Evolutionary conservation across 306 rosid species (phyloP), one percentile per base, ranked within the genome.

Genomic region (Castanea crenata): DNA sequence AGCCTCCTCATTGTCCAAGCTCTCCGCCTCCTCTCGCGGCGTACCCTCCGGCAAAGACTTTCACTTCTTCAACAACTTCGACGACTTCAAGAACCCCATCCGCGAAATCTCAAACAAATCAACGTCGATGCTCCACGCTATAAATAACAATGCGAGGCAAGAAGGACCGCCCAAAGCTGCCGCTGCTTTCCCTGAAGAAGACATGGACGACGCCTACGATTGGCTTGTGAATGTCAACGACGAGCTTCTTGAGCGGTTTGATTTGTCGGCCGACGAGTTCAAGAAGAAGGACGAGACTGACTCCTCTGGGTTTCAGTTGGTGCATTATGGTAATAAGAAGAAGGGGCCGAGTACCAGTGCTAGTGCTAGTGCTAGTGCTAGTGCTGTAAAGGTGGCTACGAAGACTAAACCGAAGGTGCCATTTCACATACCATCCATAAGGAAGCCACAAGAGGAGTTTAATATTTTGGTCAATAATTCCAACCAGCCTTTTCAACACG

Each of bases 211-310:
- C 52, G 90, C 90, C 0, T 87, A 86, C 20, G 92, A 95, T 55
- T 90, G 99, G 97, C 80, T 91, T 20, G 97, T 92, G 31, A 87
- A 86, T 11, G 87, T 84, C 12, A 94, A 94, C 76, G 98, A 94
- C 55, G 94, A 89, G 21, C 81, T 89, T 5, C 78, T 92, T 46
- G 96, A 94, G 77, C 83, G 91, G 73, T 79, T 92, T 5, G 92
- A 90, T 57, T 16, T 21, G 54, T 85, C 91, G 8, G 58, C 82
- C 1, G 97, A 94, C 16, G 97, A 91, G 86, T 94, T 91, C 65
- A 83, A 80, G 69, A 83, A 64, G 80, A 82, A 86, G 70, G 89
- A 87, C 67, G 93, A 88, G 57, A 89, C 1, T 85, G 93, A 65
- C 80, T 38, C 88, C 1, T 87, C 86, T 19, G 97, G 97, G 75